Percentiles rank a stretch among this genome's conserved stretches.
These are phyloP conservation scores for Penicillium pulvis DNA, from an alignment of 495 filamentous ascomycete genomes.

Conservation along the genomic window DNA sequence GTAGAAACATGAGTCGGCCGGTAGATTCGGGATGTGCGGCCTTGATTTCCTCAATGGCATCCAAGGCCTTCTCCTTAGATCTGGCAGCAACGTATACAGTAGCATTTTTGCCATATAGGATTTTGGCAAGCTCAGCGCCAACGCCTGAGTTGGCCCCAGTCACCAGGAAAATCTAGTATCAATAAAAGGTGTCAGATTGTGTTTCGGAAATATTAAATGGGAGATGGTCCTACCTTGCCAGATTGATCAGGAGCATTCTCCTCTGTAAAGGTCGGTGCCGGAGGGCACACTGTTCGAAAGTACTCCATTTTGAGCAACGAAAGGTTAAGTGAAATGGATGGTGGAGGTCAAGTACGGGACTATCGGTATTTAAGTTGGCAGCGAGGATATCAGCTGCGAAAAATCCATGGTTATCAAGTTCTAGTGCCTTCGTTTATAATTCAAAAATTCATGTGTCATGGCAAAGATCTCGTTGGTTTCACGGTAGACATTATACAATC, in stretches of 20 bases:
- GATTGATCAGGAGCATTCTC: constrained; percentile 6
- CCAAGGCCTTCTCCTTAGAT: constrained; percentile 35
- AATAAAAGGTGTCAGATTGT: background rate
- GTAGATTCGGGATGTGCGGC: constrained; percentile 2
- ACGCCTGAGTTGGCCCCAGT: constrained; percentile 47
- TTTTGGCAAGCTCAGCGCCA: constrained; percentile 41
- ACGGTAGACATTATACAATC: background rate
- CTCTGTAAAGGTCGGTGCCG: constrained; percentile 4
- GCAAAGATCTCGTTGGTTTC: background rate
- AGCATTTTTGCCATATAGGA: constrained; percentile 35
- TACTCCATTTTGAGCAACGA: background rate
- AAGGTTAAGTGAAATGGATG: background rate
- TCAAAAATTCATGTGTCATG: too few relatives aligned
- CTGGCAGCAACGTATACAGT: constrained; percentile 49
- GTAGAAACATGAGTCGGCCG: constrained; percentile 44
- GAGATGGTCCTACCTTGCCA: background rate
- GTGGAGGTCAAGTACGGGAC: background rate
- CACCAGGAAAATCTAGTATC: constrained; percentile 35
- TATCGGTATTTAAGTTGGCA: background rate
- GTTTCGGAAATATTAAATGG: background rate
- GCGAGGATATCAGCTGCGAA: background rate
- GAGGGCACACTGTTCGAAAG: background rate
- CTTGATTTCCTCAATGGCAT: constrained; percentile 39
- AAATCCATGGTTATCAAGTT: background rate
- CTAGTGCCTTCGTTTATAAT: background rate